Percentiles rank a stretch among this genome's conserved stretches.
Evolutionary conservation across 106 monocot genomes (phyloP).

Genomic region (Ottelia alismoides): DNA sequence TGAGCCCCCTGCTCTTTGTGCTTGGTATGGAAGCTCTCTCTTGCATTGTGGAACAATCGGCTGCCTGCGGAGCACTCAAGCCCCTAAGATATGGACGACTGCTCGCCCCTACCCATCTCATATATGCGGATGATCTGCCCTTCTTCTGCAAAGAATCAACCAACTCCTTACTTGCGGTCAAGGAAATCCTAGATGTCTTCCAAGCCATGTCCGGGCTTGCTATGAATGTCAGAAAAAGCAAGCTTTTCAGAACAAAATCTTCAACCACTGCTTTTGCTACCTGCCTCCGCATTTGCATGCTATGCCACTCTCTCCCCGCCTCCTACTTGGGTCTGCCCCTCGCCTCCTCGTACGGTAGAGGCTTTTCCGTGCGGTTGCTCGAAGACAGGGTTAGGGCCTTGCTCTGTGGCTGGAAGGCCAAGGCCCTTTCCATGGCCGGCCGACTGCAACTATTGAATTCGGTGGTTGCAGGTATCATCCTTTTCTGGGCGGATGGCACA

Average conservation of each 20-base stretch:
- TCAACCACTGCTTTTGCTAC: no score
- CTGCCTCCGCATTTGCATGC: not conserved
- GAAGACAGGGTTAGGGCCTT: not conserved
- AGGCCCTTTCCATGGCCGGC: not conserved
- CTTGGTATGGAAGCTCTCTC: not conserved
- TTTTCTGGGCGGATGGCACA: not conserved
- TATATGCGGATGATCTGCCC: not conserved
- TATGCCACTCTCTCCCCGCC: not conserved
- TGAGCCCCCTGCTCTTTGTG: not conserved
- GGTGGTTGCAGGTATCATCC: not conserved
- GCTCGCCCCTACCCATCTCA: not conserved
- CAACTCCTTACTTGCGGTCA: not conserved
- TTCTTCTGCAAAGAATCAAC: not conserved
- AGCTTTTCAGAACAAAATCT: no score
- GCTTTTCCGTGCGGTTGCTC: not conserved
- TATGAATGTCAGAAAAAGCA: not conserved
- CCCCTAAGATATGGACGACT: not conserved
- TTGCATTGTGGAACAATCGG: not conserved
- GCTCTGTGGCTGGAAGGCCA: not conserved
- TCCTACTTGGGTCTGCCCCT: not conserved
- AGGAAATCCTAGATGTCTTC: not conserved
- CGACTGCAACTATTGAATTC: not conserved
- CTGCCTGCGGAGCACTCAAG: not conserved
- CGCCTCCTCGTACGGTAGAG: not conserved
- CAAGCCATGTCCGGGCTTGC: not conserved